Conservation (phyloP, 2,329 filamentous ascomycete genomes). For the Chaetoscypha palmicola region DNA sequence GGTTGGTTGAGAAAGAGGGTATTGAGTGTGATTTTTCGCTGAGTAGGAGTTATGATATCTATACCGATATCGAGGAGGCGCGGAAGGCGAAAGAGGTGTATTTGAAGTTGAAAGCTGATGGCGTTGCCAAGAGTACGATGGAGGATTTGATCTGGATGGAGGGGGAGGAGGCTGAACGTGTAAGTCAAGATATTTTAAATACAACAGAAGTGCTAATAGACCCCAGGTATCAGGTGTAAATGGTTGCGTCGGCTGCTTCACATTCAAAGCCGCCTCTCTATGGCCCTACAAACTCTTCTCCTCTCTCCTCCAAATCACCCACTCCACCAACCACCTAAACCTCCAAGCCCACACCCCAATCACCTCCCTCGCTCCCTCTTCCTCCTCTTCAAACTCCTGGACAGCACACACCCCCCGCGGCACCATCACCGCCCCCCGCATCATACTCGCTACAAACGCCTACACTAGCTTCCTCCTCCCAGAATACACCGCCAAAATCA, state of each 20-base stretch:
- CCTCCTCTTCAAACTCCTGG: conserved; percentile 32
- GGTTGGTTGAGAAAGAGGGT: conserved; percentile 34
- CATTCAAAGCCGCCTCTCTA: conserved; percentile 27
- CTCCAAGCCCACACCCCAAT: conserved; percentile 47
- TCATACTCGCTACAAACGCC: conserved; percentile 60
- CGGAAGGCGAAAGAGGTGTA: conserved; percentile 11
- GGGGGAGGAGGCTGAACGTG: conserved; percentile 4
- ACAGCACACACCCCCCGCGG: conserved; percentile 48
- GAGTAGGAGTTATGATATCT: conserved; percentile 34
- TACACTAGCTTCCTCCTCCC: conserved; percentile 52
- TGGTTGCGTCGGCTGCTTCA: conserved; percentile 14
- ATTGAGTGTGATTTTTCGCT: conserved; percentile 39
- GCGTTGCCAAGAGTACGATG: conserved; percentile 2
- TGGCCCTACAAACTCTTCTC: conserved; percentile 56
- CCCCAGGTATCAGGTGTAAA: conserved; percentile 21
- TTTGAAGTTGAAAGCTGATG: conserved; percentile 17
- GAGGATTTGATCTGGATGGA: conserved; percentile 1
- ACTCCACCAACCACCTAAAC: conserved; percentile 37
- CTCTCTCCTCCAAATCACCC: conserved; percentile 42
- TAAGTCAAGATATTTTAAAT: not conserved
- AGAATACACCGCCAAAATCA: conserved; percentile 42
- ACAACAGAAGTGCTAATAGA: not conserved
- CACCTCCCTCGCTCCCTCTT: conserved; percentile 11
- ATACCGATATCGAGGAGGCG: conserved; percentile 28
- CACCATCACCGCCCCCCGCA: conserved; percentile 41